Evolutionary conservation across 768 basidiomycete genomes (phyloP).

Genomic region (Mrakia frigida): DNA sequence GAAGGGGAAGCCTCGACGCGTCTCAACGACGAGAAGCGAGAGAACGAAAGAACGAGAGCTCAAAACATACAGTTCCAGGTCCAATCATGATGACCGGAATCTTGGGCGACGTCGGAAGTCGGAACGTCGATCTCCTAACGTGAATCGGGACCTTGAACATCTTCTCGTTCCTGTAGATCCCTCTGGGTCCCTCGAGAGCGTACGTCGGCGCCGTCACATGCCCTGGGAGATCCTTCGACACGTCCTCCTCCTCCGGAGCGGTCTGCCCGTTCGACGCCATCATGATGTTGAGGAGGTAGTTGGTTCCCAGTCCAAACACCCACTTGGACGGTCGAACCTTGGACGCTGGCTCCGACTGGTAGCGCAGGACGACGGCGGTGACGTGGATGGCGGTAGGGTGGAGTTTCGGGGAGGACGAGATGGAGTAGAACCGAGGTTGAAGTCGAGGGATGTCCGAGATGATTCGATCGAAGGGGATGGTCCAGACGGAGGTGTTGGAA

Average conservation of each 20-base stretch:
- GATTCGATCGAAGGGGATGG: conserved; percentile 92
- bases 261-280: conserved; percentile 57
- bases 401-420: conserved; percentile 93
- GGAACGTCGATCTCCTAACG: conserved; percentile 92
- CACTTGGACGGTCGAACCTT: conserved; percentile 49
- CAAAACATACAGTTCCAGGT: conserved; percentile 79
- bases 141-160: conserved; percentile 85
- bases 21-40: not conserved
- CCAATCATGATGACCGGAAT: conserved; percentile 99
- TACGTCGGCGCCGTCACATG: conserved; percentile 59
- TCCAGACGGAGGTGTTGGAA: conserved; percentile 75
- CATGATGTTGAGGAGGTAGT: conserved; percentile 86
- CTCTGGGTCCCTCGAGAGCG: conserved; percentile 83
- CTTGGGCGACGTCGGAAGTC: conserved; percentile 94
- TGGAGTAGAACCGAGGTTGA: conserved; percentile 96
- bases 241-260: conserved; percentile 47
- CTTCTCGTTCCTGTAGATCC: conserved; percentile 63
- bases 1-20: not conserved
- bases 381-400: conserved; percentile 85
- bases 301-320: conserved; percentile 87
- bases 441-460: conserved; percentile 88
- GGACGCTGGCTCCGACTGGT: conserved; percentile 56
- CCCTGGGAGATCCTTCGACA: conserved; percentile 42
- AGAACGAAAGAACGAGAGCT: conserved; percentile 3
- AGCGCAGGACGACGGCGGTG: conserved; percentile 92